Percentiles rank a stretch among this genome's conserved stretches.
These are phyloP conservation scores for Backusella luteola DNA, from an alignment of 192 early-diverging fungal genomes.

Conservation along the genomic window DNA sequence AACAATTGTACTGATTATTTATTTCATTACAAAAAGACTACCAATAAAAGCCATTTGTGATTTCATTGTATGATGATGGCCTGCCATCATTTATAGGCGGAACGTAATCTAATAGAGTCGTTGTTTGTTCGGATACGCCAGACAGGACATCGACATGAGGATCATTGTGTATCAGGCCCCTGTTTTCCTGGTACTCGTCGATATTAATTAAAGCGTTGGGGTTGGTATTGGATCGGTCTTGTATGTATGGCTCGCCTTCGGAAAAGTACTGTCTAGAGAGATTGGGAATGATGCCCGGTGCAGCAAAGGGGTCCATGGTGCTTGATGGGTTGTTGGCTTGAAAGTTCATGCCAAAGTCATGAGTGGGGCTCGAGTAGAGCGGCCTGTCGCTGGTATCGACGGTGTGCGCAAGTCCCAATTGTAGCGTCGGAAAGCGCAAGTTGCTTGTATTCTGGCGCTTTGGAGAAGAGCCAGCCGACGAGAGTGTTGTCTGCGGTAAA, in stretches of 20 bases:
- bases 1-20: neutral
- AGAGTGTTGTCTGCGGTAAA: neutral
- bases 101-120: neutral
- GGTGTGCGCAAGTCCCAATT: neutral
- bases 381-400: neutral
- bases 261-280: constrained; percentile 11
- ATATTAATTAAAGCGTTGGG: neutral
- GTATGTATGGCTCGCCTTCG: neutral
- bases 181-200: neutral
- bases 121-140: constrained; percentile 4
- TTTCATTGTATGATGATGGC: constrained; percentile 5
- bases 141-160: constrained; percentile 27
- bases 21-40: neutral
- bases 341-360: neutral
- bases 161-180: constrained; percentile 26
- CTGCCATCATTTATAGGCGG: constrained; percentile 11
- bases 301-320: constrained; percentile 34
- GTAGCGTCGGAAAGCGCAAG: neutral
- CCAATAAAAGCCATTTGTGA: constrained; percentile 10
- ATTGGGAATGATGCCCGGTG: constrained; percentile 17
- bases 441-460: neutral
- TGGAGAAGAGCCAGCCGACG: neutral
- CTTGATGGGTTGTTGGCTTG: neutral
- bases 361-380: neutral
- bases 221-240: neutral